phyloP scores from a whole-genome alignment of 2,329 filamentous ascomycete species.

The Fusarium sp. region DNA sequence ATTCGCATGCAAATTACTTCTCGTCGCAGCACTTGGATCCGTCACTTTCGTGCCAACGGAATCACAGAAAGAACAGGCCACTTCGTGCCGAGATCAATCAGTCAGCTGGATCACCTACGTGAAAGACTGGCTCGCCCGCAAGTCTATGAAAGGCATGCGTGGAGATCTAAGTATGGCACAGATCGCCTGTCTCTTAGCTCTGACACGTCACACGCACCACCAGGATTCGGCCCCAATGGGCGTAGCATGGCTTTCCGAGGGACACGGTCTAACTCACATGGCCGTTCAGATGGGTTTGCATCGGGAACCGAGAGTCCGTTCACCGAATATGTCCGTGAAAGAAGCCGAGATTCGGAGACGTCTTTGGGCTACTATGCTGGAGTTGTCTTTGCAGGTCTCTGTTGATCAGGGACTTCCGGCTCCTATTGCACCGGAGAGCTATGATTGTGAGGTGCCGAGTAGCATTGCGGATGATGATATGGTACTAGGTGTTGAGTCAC shows the following conservation, averaged over 20 bases:
- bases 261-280: conserved; percentile 1
- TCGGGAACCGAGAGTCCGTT: neutral
- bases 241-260: neutral
- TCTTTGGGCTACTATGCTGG: neutral
- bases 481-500: neutral
- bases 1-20: neutral
- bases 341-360: conserved; percentile 5
- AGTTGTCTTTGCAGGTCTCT: neutral
- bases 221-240: neutral
- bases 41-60: neutral
- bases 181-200: neutral
- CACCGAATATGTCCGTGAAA: neutral
- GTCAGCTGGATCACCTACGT: neutral
- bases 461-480: neutral
- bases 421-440: neutral
- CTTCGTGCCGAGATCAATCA: neutral
- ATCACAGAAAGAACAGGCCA: neutral
- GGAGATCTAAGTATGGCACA: conserved; percentile 8
- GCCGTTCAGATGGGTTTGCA: conserved; percentile 1
- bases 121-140: neutral
- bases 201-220: conserved; percentile 7
- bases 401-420: neutral
- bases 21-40: neutral
- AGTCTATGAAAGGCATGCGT: neutral
- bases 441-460: neutral